phyloP scores from a whole-genome alignment of 192 early-diverging fungal genomes.

The Coemansia aciculifera region DNA sequence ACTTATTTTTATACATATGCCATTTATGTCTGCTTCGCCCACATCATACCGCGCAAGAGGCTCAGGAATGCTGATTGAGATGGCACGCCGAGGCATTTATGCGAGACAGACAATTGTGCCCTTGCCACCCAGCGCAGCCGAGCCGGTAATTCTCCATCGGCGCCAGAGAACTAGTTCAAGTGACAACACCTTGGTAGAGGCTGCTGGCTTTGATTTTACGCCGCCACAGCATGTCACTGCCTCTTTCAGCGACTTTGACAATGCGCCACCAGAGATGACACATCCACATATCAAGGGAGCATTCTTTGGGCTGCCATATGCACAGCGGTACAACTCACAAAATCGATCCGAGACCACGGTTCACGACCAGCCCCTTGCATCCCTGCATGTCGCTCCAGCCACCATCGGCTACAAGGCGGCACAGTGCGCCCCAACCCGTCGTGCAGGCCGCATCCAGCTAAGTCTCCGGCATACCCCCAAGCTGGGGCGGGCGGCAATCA shows the following conservation, averaged over 20 bases:
- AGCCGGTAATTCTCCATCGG: background rate
- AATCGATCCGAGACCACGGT: background rate
- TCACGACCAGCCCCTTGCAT: background rate
- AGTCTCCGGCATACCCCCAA: conserved; percentile 13
- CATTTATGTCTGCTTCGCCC: background rate
- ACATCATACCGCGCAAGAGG: background rate
- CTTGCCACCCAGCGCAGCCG: background rate
- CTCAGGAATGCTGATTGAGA: conserved; percentile 13
- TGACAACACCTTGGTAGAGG: background rate
- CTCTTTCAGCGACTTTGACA: conserved; percentile 17
- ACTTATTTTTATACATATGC: background rate
- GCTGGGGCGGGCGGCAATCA: conserved; percentile 23
- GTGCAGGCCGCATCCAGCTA: conserved; percentile 31
- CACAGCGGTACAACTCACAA: conserved; percentile 18
- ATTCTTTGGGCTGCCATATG: conserved; percentile 36
- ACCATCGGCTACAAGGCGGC: background rate
- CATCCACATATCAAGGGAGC: conserved; percentile 20
- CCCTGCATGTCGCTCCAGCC: background rate
- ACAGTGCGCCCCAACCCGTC: conserved; percentile 19
- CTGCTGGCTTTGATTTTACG: background rate
- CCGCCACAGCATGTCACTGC: background rate
- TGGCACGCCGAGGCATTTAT: conserved; percentile 15
- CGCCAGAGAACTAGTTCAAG: conserved; percentile 6
- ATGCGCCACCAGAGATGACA: conserved; percentile 18
- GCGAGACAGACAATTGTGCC: conserved; percentile 17